Evolutionary conservation across 192 early-diverging fungal species (phyloP).

Genomic region (Mortierella hygrophila): DNA sequence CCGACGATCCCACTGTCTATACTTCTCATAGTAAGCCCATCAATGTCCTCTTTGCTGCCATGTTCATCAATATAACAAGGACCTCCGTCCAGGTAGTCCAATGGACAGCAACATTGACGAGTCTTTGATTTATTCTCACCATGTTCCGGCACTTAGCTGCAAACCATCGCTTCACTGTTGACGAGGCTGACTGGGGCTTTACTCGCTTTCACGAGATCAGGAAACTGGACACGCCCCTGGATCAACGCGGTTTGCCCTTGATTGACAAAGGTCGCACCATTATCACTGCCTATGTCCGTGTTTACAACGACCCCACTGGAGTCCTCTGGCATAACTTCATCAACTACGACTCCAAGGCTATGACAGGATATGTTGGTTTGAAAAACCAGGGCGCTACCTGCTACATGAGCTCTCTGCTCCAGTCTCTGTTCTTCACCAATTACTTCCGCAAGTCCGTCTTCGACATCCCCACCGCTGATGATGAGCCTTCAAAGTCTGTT

Average conservation of each 20-base stretch:
- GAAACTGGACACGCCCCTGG: constrained; percentile 66
- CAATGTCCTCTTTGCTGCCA: neutral
- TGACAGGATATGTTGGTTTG: constrained; percentile 93
- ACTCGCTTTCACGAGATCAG: constrained; percentile 77
- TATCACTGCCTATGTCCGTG: constrained; percentile 80
- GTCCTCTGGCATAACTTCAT: constrained; percentile 96
- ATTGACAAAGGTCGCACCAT: constrained; percentile 61
- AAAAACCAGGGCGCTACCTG: constrained; percentile 99
- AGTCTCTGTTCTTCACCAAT: constrained; percentile 95
- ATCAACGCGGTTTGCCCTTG: constrained; percentile 58
- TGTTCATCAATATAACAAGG: neutral
- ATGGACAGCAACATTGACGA: neutral
- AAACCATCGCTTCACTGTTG: constrained; percentile 84
- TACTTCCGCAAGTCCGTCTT: constrained; percentile 94
- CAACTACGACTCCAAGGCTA: constrained; percentile 91
- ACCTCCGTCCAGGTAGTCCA: neutral
- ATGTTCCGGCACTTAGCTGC: constrained; percentile 54
- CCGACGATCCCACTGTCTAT: constrained; percentile 68
- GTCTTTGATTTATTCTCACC: neutral
- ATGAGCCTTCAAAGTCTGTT: constrained; percentile 90
- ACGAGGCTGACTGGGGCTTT: constrained; percentile 97
- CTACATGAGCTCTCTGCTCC: constrained; percentile 99
- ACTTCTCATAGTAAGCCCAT: constrained; percentile 28
- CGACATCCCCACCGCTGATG: constrained; percentile 91
- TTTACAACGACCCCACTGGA: constrained; percentile 90